Base-by-base conservation (phyloP, 805 yeast species). In the Saturnispora ahearnii region DNA sequence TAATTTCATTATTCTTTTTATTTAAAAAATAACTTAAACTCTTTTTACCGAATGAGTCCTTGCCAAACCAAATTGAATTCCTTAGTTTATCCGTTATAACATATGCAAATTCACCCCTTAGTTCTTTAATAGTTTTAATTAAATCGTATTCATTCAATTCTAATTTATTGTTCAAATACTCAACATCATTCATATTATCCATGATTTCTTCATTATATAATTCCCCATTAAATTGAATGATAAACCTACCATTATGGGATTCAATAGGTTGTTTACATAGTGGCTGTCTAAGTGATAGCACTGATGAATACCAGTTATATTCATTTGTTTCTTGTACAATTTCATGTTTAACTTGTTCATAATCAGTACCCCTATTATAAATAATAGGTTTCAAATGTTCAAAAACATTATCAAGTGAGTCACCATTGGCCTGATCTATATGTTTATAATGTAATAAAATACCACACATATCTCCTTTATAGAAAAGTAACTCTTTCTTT, bases 161-260 rank as follows among this genome's bases (percentile, higher is more conserved):
- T 7, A 50, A 34, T 30, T 58, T 57, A 11, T 55, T 46, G 44
- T 70, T 67, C 5, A 87, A 65, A 55, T 63, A 84, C 3, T 63
- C 69, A 0, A 95, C 81, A 63, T 90, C 97, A 61, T 86, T 86
- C 0, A 70, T 48, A 6, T 51, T 50, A 4, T 50, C 65, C 0
- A 57, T 54, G 31, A 84, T 74, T 34, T 74, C 83, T 1, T 62
- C 56, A 54, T 82, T 82, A 63, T 93, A 93, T 10, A 93, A 65
- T 59, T 93, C 97, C 0, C 99, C 99, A 62, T 95, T 93, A 66
- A 84, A 91, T 60, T 88, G 96, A 8, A 95, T 60, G 0, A 75
- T 59, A 45, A 60, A 72, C 57, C 69, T 55, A 43, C 66, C 55
- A 7, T 42, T 29, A 41, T 41, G 21, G 10, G 51, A 57, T 2